Evolutionary conservation across 2,329 filamentous ascomycete species (phyloP).

Genomic region (Trichophyton equinum): DNA sequence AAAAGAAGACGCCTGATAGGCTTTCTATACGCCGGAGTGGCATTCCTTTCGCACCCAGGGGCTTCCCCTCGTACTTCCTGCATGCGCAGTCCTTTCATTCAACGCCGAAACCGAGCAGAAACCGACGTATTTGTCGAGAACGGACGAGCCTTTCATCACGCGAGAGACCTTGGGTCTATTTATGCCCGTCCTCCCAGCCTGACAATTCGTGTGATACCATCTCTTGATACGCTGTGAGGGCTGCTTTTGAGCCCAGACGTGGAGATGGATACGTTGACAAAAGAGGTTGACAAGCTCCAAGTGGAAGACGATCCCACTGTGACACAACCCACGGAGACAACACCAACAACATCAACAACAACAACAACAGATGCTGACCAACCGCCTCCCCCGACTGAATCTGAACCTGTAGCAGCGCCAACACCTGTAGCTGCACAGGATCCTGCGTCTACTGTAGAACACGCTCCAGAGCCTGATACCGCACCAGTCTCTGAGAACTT

Average conservation of each 20-base stretch:
- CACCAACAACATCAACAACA: not conserved
- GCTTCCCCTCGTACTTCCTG: not conserved
- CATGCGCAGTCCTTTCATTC: not conserved
- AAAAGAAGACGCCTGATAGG: not conserved
- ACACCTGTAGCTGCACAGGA: not conserved
- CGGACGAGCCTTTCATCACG: not conserved
- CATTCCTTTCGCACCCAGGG: not conserved
- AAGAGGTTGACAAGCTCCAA: constrained; percentile 9
- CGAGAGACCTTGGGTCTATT: not conserved
- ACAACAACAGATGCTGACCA: not conserved
- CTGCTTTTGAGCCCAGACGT: not conserved
- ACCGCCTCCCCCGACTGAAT: not conserved
- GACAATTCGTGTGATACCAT: not conserved
- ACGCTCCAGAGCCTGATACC: not conserved
- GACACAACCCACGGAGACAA: not conserved
- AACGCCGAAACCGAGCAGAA: not conserved
- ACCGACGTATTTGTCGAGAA: not conserved
- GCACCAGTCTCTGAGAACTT: not conserved
- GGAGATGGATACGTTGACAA: constrained; percentile 12
- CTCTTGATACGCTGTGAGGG: not conserved
- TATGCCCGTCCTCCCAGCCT: not conserved
- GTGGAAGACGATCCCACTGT: constrained; percentile 8
- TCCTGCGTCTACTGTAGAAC: not conserved
- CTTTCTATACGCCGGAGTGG: not conserved
- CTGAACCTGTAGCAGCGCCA: not conserved